Percentiles rank a stretch among this genome's conserved stretches.
These are phyloP conservation scores for Aspergillus ochraceoroseus DNA, from an alignment of 2,329 filamentous ascomycete genomes.

Conservation along the genomic window DNA sequence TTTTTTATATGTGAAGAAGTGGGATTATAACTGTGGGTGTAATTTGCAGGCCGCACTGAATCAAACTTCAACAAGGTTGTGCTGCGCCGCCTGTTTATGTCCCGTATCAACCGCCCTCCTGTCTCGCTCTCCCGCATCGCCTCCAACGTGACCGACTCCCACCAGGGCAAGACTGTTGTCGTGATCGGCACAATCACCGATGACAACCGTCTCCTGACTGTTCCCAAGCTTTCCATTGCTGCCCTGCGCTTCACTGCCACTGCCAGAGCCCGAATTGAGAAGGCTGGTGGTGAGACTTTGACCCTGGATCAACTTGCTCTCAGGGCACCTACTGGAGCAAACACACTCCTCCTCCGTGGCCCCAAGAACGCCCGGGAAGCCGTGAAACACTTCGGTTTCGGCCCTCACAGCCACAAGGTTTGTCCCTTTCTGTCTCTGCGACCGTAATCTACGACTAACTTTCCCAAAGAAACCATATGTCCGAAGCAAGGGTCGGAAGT, in stretches of 20 bases:
- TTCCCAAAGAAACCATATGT: conserved; percentile 81
- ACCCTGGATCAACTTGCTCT: conserved; percentile 97
- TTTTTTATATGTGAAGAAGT: neutral
- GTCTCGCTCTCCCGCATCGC: conserved; percentile 90
- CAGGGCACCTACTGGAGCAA: conserved; percentile 88
- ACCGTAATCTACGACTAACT: conserved; percentile 15
- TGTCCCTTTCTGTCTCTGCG: conserved; percentile 22
- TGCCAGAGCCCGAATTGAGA: conserved; percentile 85
- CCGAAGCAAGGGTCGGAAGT: conserved; percentile 98
- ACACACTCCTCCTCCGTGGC: conserved; percentile 94
- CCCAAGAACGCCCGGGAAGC: conserved; percentile 98
- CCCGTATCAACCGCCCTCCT: conserved; percentile 94
- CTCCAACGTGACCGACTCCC: conserved; percentile 57
- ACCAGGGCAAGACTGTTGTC: conserved; percentile 73
- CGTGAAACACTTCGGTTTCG: conserved; percentile 98
- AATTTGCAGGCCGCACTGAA: conserved; percentile 76
- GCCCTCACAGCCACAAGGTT: conserved; percentile 96
- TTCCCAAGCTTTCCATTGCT: conserved; percentile 90
- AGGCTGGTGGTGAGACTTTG: conserved; percentile 89
- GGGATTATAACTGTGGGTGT: conserved; percentile 18
- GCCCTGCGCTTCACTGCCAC: conserved; percentile 96
- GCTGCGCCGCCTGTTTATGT: conserved; percentile 96
- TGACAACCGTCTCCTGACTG: conserved; percentile 85
- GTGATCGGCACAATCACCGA: conserved; percentile 94
- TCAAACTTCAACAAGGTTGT: conserved; percentile 98